Evolutionary conservation across 306 rosid species (phyloP), one percentile per base, ranked within the genome.

Genomic region (Malus orientalis): DNA sequence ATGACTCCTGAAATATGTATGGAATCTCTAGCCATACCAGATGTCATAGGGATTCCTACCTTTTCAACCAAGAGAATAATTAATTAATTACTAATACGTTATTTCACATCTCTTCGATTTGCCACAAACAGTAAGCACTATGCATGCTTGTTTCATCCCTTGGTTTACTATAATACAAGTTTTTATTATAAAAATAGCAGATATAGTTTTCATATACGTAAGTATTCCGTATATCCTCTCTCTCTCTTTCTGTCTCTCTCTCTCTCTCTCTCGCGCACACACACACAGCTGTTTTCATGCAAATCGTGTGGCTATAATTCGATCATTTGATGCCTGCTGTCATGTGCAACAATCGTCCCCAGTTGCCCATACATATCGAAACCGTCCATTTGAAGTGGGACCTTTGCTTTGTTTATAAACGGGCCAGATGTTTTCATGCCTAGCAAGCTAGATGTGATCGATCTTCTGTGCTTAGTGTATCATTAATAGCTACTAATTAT

Each of bases 361-460:
- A 20, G 47, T 38, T 10, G 12, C 27, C 68, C 16, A 64, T 2
- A 4, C 25, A 64, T 40, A 66, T n/a, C 13, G 22, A 36, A 36
- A 66, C 70, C 70, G 70, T 66, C 49, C 70, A 20, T 66, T 66
- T 66, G 25, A 29, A 38, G 51, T 66, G 70, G 70, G 70, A 33
- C 51, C 19, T 66, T 63, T 66, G 51, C 70, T 66, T 36, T 1
- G 19, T 10, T 29, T 36, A 66, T 66, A 38, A 66, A 36, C 51
- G 70, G 70, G 29, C 44, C 51, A 66, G 70, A 66, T 66, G 27
- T 66, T 22, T 62, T 29, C 67, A 62, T 62, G 33, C 29, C 22
- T 32, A 32, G 23, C 45, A 8, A 32, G 69, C 13, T 64, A 29
- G 23, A 64, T 64, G 69, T 18, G 23, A 32, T 64, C 44, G 25